Evolutionary conservation across 2,329 filamentous ascomycete species (phyloP).

Genomic region (Magnaporthiopsis poae): DNA sequence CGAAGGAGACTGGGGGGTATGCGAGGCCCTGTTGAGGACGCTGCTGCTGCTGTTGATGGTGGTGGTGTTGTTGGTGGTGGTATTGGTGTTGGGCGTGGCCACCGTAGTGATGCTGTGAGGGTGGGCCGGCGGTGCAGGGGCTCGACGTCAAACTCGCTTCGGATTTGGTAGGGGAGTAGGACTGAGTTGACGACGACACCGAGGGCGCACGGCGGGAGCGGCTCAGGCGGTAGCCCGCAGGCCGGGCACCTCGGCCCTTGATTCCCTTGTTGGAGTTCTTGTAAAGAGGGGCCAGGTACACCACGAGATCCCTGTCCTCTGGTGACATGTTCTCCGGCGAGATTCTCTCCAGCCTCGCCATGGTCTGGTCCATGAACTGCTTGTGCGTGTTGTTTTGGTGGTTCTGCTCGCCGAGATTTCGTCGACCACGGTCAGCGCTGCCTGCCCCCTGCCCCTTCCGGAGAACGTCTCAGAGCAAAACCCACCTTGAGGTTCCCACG

Average conservation of each 20-base stretch:
- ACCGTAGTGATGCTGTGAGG: background rate
- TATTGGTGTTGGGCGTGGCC: background rate
- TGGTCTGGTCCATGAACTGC: constrained; percentile 60
- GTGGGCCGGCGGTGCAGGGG: background rate
- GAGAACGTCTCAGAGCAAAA: background rate
- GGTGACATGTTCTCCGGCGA: constrained; percentile 55
- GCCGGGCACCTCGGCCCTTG: constrained; percentile 68
- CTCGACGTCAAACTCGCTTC: background rate
- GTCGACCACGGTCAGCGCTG: too few species aligned
- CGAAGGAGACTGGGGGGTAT: too few species aligned
- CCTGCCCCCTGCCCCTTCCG: too few species aligned
- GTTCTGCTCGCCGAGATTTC: constrained; percentile 37
- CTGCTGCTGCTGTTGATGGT: constrained; percentile 1
- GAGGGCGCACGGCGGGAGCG: too few species aligned
- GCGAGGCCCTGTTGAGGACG: too few species aligned
- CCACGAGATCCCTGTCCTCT: constrained; percentile 64
- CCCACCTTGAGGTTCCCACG: constrained; percentile 81
- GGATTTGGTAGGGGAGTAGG: background rate
- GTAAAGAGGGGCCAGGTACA: constrained; percentile 76
- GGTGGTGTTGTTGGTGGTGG: constrained; percentile 10
- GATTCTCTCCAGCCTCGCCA: constrained; percentile 55
- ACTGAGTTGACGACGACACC: background rate
- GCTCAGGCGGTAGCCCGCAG: too few species aligned
- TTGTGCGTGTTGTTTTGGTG: constrained; percentile 93
- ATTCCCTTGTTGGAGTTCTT: constrained; percentile 98